These are phyloP conservation scores for Dactylis glomerata DNA, from an alignment of 176 grass and related monocot species.

Conservation along the genomic window DNA sequence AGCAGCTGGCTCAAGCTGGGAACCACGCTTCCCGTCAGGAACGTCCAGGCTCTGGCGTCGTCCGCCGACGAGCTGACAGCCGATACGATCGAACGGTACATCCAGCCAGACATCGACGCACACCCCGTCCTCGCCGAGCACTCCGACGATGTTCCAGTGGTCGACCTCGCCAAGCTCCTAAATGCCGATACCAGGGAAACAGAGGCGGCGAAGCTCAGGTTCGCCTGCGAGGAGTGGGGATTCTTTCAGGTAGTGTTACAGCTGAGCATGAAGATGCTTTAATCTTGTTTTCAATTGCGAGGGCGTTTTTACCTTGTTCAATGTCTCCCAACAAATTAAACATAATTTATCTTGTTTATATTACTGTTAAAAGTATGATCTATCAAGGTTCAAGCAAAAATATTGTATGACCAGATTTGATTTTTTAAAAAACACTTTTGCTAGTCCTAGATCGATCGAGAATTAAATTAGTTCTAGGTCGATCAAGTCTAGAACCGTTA, in stretches of 20 bases:
- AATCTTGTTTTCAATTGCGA: not conserved
- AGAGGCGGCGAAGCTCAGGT: conserved; percentile 31
- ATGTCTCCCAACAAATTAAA: too few species aligned
- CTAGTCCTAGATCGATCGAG: too few species aligned
- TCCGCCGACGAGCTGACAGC: not conserved
- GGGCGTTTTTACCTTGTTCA: not conserved
- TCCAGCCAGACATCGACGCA: conserved; percentile 23
- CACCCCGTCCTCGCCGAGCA: not conserved
- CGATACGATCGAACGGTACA: conserved; percentile 26
- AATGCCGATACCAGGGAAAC: not conserved
- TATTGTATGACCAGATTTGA: too few species aligned
- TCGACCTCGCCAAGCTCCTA: conserved; percentile 36
- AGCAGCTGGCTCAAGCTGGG: not conserved
- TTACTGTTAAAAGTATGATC: too few species aligned
- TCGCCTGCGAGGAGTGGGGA: conserved; percentile 54
- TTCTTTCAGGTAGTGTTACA: conserved; percentile 51
- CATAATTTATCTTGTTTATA: too few species aligned
- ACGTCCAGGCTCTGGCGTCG: conserved; percentile 47
- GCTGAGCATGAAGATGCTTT: not conserved
- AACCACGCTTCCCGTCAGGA: conserved; percentile 14
- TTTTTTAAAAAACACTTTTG: too few species aligned
- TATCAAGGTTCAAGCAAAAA: too few species aligned
- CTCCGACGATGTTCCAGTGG: conserved; percentile 19
- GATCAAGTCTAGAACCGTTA: too few species aligned
- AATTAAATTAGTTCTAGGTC: too few species aligned